Base-by-base conservation (phyloP, 2,329 filamentous ascomycete genomes). In the Alternaria solani region DNA sequence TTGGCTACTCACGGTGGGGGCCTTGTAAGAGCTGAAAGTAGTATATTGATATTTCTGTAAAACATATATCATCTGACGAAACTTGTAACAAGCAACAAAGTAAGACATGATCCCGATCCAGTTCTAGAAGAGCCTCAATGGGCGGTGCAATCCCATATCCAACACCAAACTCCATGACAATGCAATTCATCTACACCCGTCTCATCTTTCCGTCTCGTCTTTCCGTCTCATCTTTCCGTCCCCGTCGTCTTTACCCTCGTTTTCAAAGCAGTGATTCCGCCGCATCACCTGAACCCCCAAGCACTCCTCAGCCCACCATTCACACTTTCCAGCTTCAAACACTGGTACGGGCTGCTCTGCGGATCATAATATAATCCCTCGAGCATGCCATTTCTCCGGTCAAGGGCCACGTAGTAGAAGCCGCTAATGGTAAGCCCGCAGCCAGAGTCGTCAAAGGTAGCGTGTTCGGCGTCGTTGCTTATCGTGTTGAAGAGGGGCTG, bases 361-460 rank as follows among this genome's bases (percentile, higher is more conserved):
- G 83, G 83, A 75, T 86, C 84, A 68, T 82, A 85, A 69, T 86
- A 86, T 62, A 86, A 72, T 0, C 84, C 84, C 65, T 85, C 81
- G 5, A 85, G 74, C 16, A 62, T 65, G 1, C 84, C 84, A 66
- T 83, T 81, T 12, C 72, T 73, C 42, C 84, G 72, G 56, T 78
- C 68, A 67, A 86, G 58, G 67, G 80, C 82, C 6, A 85, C 79
- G 65, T 85, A 86, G 64, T 86, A 86, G 63, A 86, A 86, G 0
- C 84, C 84, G 28, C 76, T 80, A 55, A 86, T 86, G 7, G 84
- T 86, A 38, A 85, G 72, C 0, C 84, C 84, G 54, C 74, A 78
- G 16, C 77, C 73, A 5, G 72, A 71, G 20, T 76, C 73, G n/a
- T 75, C 74, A 53, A 76, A 75, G 2, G 62, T 59, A 0, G 64